These are phyloP conservation scores for Elongisporangium undulatum DNA, from an alignment of 352 stramenopile species.

Conservation along the genomic window DNA sequence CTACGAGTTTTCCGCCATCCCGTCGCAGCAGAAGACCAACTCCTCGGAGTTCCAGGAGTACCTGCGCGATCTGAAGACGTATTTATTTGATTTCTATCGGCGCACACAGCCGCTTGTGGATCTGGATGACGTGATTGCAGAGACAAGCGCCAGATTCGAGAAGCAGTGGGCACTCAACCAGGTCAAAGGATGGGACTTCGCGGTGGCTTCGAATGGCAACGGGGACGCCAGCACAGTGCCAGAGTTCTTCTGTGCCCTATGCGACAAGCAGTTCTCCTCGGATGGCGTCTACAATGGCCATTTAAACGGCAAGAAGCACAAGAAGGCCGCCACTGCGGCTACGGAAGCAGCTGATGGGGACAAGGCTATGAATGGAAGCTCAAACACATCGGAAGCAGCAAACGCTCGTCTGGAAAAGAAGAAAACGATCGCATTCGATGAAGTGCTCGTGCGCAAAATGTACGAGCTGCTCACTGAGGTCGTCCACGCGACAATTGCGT, in stretches of 20 bases:
- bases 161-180: constrained; percentile 72
- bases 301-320: constrained; percentile 77
- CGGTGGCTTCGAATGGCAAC: constrained; percentile 5
- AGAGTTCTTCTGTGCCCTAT: constrained; percentile 53
- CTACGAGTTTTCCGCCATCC: constrained; percentile 60
- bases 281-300: constrained; percentile 70
- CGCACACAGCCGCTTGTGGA: constrained; percentile 87
- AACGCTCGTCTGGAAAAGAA: constrained; percentile 1
- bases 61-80: constrained; percentile 67
- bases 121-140: constrained; percentile 78
- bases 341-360: constrained; percentile 4
- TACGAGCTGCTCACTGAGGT: constrained; percentile 81
- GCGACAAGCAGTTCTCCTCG: constrained; percentile 72
- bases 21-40: constrained; percentile 46
- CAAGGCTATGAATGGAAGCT: neutral
- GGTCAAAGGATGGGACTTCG: constrained; percentile 48
- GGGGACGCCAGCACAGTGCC: constrained; percentile 7
- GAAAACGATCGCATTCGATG: constrained; percentile 58
- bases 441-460: constrained; percentile 66
- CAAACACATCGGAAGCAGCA: constrained; percentile 2
- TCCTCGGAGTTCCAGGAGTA: constrained; percentile 63
- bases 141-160: constrained; percentile 79
- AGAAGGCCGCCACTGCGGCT: constrained; percentile 43
- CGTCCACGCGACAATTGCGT: constrained; percentile 79
- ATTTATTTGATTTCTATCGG: constrained; percentile 85